Percentiles rank a stretch among this genome's conserved stretches.
Evolutionary conservation across 176 grass and related monocot species (phyloP).

Genomic region (Ampelocalamus luodianensis): DNA sequence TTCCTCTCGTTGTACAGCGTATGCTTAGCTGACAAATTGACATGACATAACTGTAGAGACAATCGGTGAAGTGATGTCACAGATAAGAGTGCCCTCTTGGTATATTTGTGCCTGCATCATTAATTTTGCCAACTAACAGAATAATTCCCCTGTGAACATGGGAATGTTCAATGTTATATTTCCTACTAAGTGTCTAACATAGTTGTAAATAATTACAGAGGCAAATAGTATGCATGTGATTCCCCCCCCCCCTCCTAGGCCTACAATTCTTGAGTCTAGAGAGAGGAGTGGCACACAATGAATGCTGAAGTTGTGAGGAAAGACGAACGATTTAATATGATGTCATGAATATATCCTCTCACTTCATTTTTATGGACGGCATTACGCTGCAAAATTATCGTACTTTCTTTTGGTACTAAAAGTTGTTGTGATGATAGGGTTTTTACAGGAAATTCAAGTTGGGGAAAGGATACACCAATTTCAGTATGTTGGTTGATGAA

Average conservation of each 20-base stretch:
- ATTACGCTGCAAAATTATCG: neutral
- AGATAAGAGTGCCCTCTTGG: neutral
- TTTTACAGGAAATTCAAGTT: neutral
- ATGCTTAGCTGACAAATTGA: slow-evolving; percentile 10
- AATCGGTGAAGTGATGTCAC: neutral
- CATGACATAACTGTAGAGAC: neutral
- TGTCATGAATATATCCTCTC: neutral
- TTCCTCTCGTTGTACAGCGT: neutral
- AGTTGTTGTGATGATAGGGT: neutral
- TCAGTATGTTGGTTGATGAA: neutral
- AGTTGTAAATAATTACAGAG: neutral
- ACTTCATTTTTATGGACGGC: neutral
- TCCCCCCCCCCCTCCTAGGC: neutral
- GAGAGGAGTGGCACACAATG: neutral
- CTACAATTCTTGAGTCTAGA: neutral
- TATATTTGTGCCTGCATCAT: neutral
- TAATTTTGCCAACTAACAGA: slow-evolving; percentile 23
- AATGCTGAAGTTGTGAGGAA: neutral
- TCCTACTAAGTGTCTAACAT: neutral
- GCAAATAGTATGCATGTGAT: neutral
- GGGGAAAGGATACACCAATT: neutral
- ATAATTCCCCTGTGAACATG: neutral
- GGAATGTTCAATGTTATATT: neutral
- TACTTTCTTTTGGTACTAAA: neutral
- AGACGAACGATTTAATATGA: neutral